Evolutionary conservation across 257 asterid species (phyloP).

Genomic region (Fraxinus excelsior): DNA sequence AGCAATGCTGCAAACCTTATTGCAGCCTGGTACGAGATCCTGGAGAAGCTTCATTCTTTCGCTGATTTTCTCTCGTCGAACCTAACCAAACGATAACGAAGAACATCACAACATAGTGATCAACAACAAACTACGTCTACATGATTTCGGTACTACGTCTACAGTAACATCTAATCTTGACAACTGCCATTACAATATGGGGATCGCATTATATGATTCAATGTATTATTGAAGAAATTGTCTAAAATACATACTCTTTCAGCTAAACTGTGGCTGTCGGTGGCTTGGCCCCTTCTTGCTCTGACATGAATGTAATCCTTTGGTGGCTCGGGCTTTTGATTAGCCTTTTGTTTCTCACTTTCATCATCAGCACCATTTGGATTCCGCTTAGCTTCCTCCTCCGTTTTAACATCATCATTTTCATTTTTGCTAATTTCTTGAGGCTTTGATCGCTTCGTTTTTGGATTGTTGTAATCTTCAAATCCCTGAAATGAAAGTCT

Average conservation of each 20-base stretch:
- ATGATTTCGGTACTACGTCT: background rate
- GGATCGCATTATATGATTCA: background rate
- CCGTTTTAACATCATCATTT: conserved; percentile 21
- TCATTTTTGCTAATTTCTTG: conserved; percentile 25
- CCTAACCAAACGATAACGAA: conserved; percentile 40
- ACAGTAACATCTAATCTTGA: background rate
- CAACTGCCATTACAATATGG: background rate
- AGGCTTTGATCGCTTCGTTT: conserved; percentile 36
- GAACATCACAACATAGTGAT: background rate
- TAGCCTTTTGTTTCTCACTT: conserved; percentile 28
- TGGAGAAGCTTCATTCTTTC: conserved; percentile 96
- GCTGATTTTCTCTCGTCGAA: conserved; percentile 90
- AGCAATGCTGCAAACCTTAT: conserved; percentile 53
- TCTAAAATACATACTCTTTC: conserved; percentile 58
- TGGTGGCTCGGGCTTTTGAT: conserved; percentile 70
- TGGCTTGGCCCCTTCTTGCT: conserved; percentile 98
- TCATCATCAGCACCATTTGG: conserved; percentile 35
- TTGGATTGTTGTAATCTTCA: conserved; percentile 26
- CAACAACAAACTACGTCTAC: background rate
- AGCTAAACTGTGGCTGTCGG: conserved; percentile 95
- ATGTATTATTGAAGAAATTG: background rate
- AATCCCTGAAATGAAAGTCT: conserved; percentile 28
- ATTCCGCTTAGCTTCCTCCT: conserved; percentile 24
- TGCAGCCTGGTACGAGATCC: conserved; percentile 98
- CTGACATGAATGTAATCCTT: conserved; percentile 97